Evolutionary conservation across 192 early-diverging fungal genomes (phyloP), one percentile per base, ranked within the genome.

Genomic region (Piromyces sp.): DNA sequence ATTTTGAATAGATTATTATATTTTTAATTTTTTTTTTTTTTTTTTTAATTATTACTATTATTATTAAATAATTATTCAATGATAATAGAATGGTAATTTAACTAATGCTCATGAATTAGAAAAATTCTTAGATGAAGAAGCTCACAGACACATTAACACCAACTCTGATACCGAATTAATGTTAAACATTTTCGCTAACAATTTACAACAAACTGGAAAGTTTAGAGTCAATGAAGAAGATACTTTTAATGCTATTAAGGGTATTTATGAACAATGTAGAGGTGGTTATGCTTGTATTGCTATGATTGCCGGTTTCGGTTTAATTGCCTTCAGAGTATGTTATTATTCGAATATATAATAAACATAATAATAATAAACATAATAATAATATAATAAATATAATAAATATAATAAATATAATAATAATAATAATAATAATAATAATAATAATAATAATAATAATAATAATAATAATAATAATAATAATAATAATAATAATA

Each of bases 61-160:
- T n/a, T n/a, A n/a, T n/a, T n/a, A n/a, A n/a, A n/a, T n/a, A n/a
- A n/a, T n/a, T n/a, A n/a, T n/a, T n/a, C n/a, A n/a, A n/a, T n/a
- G n/a, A n/a, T n/a, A n/a, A n/a, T 88, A 95, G 94, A 99, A 99
- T 86, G 98, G 98, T 51, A 99, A 98, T 86, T 87, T 99, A 84
- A 96, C 96, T 30, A 99, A 99, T 87, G 93, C 97, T 42, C 87
- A 85, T 31, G 95, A 98, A 83, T 89, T 99, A 82, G 91, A 92
- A 83, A 87, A 90, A 30, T 98, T 95, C 82, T 85, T 99, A 78
- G 98, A 99, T 89, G 88, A 92, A 82, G 93, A 95, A 80, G 96
- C 97, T 36, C 98, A 99, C 88, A 94, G 98, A 80, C 98, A 99
- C 85, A 97, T 99, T 88, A 99, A 99, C 88, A 99, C 98, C 16